phyloP scores from a whole-genome alignment of 768 basidiomycete genomes.

The Gautieria morchelliformis region DNA sequence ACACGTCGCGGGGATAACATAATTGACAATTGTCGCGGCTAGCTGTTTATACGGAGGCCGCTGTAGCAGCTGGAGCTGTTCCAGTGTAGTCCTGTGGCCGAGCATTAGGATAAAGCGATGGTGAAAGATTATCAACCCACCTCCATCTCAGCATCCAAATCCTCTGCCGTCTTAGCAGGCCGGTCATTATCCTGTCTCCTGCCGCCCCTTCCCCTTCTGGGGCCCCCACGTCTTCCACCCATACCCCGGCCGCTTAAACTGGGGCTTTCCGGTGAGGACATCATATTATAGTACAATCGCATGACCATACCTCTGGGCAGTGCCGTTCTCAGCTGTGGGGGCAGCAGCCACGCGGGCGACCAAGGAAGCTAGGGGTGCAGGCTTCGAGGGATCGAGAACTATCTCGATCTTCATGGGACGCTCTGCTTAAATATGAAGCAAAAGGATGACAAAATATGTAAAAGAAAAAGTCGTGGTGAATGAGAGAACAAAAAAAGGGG shows the following conservation, averaged over 20 bases:
- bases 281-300: neutral
- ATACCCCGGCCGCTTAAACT: neutral
- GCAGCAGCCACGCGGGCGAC: conserved; percentile 73
- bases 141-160: conserved; percentile 98
- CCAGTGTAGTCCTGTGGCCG: conserved; percentile 1
- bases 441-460: neutral
- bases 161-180: conserved; percentile 73
- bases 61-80: conserved; percentile 2
- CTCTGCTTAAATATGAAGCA: conserved; percentile 39
- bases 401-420: conserved; percentile 99
- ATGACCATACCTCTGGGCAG: conserved; percentile 15
- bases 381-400: conserved; percentile 74
- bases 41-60: neutral
- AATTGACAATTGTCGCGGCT: neutral
- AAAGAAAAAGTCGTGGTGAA: neutral
- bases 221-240: conserved; percentile 26
- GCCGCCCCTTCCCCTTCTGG: conserved; percentile 37
- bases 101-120: neutral
- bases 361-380: conserved; percentile 49
- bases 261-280: neutral
- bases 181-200: conserved; percentile 44
- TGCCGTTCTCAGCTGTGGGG: conserved; percentile 30
- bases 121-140: conserved; percentile 32
- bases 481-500: too few relatives aligned
- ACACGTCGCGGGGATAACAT: neutral